Evolutionary conservation across 208 protist species (phyloP).

Genomic region (Acanthamoeba culbertsoni): DNA sequence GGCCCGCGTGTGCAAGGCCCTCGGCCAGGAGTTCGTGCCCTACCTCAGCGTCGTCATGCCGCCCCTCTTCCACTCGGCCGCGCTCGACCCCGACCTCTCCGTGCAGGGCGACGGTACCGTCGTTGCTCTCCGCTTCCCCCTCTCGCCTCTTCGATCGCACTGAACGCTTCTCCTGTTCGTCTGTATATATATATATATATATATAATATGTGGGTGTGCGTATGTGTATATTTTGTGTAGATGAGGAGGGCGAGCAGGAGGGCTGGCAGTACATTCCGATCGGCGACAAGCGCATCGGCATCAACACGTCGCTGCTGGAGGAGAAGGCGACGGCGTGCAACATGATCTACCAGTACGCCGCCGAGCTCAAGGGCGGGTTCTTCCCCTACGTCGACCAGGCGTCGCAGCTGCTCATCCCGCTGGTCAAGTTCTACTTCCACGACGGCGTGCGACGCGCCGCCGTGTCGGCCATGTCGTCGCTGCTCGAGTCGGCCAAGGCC

Average conservation of each 20-base stretch:
- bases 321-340: constrained; percentile 85
- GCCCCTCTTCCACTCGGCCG: constrained; percentile 63
- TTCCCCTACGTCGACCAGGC: constrained; percentile 78
- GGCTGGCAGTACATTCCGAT: constrained; percentile 78
- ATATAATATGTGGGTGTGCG: no score
- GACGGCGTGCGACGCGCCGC: constrained; percentile 66
- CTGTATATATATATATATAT: no score
- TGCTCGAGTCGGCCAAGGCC: constrained; percentile 7
- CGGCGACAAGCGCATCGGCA: constrained; percentile 68
- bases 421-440: constrained; percentile 84
- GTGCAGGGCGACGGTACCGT: neutral
- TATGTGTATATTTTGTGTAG: neutral
- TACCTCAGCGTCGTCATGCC: constrained; percentile 78
- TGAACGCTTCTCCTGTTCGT: no score
- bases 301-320: constrained; percentile 82
- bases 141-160: neutral
- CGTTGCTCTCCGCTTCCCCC: neutral
- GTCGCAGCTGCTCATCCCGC: constrained; percentile 68
- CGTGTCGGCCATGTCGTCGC: constrained; percentile 46
- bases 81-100: constrained; percentile 74
- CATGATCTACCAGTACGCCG: constrained; percentile 79
- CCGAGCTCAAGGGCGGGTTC: constrained; percentile 76
- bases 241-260: constrained; percentile 66
- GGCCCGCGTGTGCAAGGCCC: constrained; percentile 82
- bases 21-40: constrained; percentile 85